phyloP scores from a whole-genome alignment of 2,329 filamentous ascomycete species.

The Ophiostoma triangulosporum region DNA sequence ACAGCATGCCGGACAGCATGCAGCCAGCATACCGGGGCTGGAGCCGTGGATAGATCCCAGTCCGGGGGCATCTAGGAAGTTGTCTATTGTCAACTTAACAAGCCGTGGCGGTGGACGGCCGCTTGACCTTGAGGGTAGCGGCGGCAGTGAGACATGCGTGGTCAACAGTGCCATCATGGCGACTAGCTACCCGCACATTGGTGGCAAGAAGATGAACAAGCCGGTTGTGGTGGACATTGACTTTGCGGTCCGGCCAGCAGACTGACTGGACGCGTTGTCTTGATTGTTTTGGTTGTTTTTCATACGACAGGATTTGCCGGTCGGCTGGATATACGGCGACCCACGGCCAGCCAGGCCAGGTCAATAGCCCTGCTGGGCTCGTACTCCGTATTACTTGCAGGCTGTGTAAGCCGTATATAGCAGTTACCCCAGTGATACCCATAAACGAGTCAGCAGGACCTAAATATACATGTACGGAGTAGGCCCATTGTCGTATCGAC shows the following conservation, averaged over 20 bases:
- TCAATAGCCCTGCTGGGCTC: no score
- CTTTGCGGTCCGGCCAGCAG: constrained; percentile 40
- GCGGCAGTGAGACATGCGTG: constrained; percentile 56
- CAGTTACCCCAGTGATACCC: no score
- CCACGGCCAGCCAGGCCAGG: no score
- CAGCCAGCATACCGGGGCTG: constrained; percentile 21
- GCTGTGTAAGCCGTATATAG: no score
- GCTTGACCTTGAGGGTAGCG: constrained; percentile 8
- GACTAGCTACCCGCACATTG: constrained; percentile 47
- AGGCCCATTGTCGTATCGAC: no score
- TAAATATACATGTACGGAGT: no score
- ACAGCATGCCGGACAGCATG: constrained; percentile 20
- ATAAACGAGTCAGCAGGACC: no score
- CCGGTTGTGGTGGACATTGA: constrained; percentile 76
- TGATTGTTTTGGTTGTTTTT: no score
- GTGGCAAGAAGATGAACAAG: constrained; percentile 56
- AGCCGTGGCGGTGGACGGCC: constrained; percentile 24
- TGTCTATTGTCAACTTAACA: constrained; percentile 50
- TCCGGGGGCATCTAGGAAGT: constrained; percentile 38
- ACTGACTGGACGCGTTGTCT: background rate
- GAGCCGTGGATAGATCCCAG: constrained; percentile 47
- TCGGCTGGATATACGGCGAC: no score
- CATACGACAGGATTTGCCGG: no score
- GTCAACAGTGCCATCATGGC: constrained; percentile 69
- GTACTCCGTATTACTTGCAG: no score